Percentiles rank a stretch among this genome's conserved stretches.
phyloP scores from a whole-genome alignment of 2,329 filamentous ascomycete genomes.

The Sporothrix dimorphospora region DNA sequence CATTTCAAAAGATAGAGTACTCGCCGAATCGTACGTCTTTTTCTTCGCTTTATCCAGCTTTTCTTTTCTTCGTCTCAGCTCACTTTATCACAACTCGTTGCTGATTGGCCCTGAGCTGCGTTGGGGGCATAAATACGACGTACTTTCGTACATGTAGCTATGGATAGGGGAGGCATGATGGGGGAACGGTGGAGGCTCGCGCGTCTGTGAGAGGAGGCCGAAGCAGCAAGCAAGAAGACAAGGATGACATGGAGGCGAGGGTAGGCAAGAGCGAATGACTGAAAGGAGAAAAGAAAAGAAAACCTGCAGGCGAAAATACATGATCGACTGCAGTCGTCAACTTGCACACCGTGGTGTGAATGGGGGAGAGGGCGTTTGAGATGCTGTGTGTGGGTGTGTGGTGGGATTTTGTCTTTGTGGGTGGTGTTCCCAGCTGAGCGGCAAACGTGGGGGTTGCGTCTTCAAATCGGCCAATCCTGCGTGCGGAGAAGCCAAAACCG shows the following conservation, averaged over 20 bases:
- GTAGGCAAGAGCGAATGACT: not conserved
- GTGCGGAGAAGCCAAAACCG: conserved; percentile 19
- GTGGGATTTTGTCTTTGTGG: not conserved
- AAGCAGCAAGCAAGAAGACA: not conserved
- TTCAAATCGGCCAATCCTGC: conserved; percentile 7
- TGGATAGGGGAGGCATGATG: not conserved
- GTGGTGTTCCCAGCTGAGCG: conserved; percentile 27
- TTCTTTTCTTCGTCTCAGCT: not conserved
- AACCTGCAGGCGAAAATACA: not conserved
- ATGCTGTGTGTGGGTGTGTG: not conserved
- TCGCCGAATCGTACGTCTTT: no score
- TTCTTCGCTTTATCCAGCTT: not conserved
- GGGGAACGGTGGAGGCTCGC: not conserved
- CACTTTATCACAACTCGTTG: not conserved
- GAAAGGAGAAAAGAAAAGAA: not conserved
- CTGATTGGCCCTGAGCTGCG: not conserved
- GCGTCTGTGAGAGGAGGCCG: not conserved
- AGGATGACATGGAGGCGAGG: not conserved
- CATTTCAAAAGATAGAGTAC: not conserved
- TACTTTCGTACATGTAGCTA: not conserved
- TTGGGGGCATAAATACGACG: no score
- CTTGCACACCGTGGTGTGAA: conserved; percentile 21
- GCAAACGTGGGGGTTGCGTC: conserved; percentile 27
- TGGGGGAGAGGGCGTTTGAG: not conserved
- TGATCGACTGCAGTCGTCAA: not conserved